phyloP scores from a whole-genome alignment of 768 basidiomycete species.

The Clathrus columnatus region DNA sequence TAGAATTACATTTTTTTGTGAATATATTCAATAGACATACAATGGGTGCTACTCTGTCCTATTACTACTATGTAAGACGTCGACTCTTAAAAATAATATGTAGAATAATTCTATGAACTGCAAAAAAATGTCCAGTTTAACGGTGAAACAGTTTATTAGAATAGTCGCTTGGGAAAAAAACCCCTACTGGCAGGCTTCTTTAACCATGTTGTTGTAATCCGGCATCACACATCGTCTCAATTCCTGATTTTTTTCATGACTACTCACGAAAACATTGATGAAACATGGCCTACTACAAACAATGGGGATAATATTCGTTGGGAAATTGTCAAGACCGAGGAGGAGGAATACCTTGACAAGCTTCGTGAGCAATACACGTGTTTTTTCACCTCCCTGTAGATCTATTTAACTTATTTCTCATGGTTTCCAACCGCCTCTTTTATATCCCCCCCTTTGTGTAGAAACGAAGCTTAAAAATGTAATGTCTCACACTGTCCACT shows the following conservation, averaged over 20 bases:
- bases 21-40: too few species aligned
- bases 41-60: too few species aligned
- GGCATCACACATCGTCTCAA: neutral
- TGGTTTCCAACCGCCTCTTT: neutral
- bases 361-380: constrained; percentile 4
- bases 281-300: neutral
- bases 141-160: neutral
- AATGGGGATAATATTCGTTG: neutral
- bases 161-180: neutral
- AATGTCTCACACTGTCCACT: neutral
- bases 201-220: neutral
- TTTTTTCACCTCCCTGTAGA: too few species aligned
- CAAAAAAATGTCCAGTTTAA: neutral
- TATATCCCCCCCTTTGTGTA: neutral
- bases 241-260: neutral
- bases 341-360: constrained; percentile 10
- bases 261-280: neutral
- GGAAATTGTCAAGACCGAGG: constrained; percentile 10
- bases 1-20: too few species aligned
- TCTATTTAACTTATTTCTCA: too few species aligned
- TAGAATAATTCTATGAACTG: too few species aligned
- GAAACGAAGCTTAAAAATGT: constrained; percentile 6
- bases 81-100: too few species aligned
- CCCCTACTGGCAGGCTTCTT: too few species aligned
- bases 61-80: too few species aligned